Evolutionary conservation across 75 land plant species (phyloP), one percentile per base, ranked within the genome.

Genomic region (Pinus tabuliformis): DNA sequence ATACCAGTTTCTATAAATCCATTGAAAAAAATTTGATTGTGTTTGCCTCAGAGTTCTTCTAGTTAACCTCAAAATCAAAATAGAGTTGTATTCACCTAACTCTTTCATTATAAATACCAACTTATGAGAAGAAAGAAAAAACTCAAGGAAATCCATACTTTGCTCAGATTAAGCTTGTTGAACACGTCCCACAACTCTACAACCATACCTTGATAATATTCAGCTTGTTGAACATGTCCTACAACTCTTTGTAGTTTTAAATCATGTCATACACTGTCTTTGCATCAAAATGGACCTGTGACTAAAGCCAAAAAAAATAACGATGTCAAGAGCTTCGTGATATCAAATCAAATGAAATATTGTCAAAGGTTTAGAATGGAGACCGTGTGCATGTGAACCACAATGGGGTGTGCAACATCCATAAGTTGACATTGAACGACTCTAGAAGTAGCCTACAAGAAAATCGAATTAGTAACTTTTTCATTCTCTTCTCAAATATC

Each of bases 371-470:
- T 24, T 6, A 54, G 11, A 12, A 72, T 1, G 16, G 56, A 49
- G 18, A 92, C 98, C 93, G 92, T 96, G 82, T 96, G 98, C 95
- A 96, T 93, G 42, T 92, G 94, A 68, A 96, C 95, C 70, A 86
- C 83, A 56, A 94, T 97, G 4, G 94, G 99, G 75, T 93, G 91
- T 11, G 82, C 83, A 80, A 83, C 81, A 62, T 96, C 97, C 84
- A 96, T 90, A 81, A 96, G 70, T 82, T 96, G 99, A 71, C 99
- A 96, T 54, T 93, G 94, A 8, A 96, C 93, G 63, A 97, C 99
- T 28, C 99, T 97, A 12, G 93, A 93, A 17, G 92, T 90, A 66
- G 92, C 93, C 97, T 94, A 82, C 21, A 70, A 33, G 56, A 62
- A 22, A 42, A 76, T 30, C 20, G 18, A 42, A 20, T 72, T 13